Evolutionary conservation across 768 basidiomycete species (phyloP).

Genomic region (Pleurotus sapidus): DNA sequence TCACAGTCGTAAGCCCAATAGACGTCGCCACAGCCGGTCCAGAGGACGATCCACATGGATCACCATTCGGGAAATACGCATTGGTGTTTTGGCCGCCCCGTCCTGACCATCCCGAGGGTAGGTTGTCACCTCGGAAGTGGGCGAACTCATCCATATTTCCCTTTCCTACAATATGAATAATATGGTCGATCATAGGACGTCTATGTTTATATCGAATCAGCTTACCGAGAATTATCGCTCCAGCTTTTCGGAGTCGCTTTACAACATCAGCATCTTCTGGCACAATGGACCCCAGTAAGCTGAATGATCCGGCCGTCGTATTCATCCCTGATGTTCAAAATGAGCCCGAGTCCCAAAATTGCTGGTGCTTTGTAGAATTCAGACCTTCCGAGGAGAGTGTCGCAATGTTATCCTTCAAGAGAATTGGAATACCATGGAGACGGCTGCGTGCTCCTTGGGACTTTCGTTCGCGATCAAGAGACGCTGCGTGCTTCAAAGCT

Average conservation of each 20-base stretch:
- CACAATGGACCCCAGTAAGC: conserved; percentile 38
- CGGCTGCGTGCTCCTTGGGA: conserved; percentile 38
- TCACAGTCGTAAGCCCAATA: conserved; percentile 47
- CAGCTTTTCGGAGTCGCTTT: conserved; percentile 24
- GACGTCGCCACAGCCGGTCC: conserved; percentile 56
- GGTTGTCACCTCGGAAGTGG: conserved; percentile 10
- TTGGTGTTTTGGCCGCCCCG: conserved; percentile 49
- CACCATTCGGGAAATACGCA: conserved; percentile 47
- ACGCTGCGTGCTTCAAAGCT: conserved; percentile 50
- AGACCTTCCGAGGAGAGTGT: conserved; percentile 43
- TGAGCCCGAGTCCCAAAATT: background rate
- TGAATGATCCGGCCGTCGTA: conserved; percentile 31
- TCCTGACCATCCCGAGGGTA: conserved; percentile 57
- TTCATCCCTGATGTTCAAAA: background rate
- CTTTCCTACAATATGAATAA: background rate
- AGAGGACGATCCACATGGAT: conserved; percentile 58
- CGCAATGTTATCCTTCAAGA: conserved; percentile 44
- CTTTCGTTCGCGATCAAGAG: conserved; percentile 43
- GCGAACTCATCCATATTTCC: background rate
- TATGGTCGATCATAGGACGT: background rate
- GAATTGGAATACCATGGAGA: conserved; percentile 53
- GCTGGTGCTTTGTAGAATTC: background rate
- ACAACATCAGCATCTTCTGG: conserved; percentile 46
- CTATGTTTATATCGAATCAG: background rate
- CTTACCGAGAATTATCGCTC: conserved; percentile 6